phyloP scores from a whole-genome alignment of 805 yeast genomes.

The Kuraishia hungarica region DNA sequence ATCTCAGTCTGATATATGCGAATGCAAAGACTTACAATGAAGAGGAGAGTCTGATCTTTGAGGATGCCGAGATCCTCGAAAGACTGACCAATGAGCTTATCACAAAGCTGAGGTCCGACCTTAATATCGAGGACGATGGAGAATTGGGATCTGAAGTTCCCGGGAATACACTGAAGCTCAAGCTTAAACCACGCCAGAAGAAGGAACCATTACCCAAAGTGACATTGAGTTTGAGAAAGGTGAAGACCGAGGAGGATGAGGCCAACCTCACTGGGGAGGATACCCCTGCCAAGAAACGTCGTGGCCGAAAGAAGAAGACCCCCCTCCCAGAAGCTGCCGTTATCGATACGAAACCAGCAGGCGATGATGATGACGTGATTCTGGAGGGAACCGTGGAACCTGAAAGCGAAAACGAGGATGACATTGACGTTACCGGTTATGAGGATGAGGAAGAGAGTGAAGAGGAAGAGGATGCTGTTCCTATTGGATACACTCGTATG shows the following conservation, averaged over 20 bases:
- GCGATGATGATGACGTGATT: slow-evolving; percentile 15
- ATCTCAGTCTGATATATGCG: slow-evolving; percentile 54
- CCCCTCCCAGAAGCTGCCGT: slow-evolving; percentile 5
- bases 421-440: slow-evolving; percentile 3
- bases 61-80: slow-evolving; percentile 59
- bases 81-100: slow-evolving; percentile 36
- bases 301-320: slow-evolving; percentile 4
- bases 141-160: neutral
- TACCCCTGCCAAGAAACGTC: slow-evolving; percentile 4
- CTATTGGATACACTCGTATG: neutral
- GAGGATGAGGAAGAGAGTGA: slow-evolving; percentile 12
- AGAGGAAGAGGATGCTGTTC: slow-evolving; percentile 6
- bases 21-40: slow-evolving; percentile 79
- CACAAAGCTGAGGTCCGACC: slow-evolving; percentile 13
- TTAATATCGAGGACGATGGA: neutral
- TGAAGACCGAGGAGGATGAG: slow-evolving; percentile 3
- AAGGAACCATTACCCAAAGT: neutral
- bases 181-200: slow-evolving; percentile 3
- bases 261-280: neutral
- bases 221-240: slow-evolving; percentile 5
- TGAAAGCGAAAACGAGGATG: slow-evolving; percentile 12
- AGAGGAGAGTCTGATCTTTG: slow-evolving; percentile 60
- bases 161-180: slow-evolving; percentile 2
- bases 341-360: slow-evolving; percentile 6
- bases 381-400: slow-evolving; percentile 14